Percentiles rank a stretch among this genome's conserved stretches.
Conservation (phyloP, 2,329 filamentous ascomycete genomes). For the Elsinoe australis region DNA sequence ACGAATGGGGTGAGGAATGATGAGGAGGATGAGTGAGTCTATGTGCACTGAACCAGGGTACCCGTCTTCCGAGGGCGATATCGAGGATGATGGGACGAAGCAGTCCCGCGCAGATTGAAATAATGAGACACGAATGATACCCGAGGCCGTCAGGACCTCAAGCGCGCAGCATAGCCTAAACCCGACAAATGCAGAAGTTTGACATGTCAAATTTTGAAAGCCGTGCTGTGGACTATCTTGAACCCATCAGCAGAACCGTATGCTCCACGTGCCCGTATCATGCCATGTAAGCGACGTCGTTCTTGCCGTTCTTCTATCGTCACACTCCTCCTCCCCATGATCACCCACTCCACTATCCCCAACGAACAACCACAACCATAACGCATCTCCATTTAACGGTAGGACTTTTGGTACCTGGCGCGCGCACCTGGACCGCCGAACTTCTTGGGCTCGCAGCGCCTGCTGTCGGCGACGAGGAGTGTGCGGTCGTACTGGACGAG, state of each 20-base stretch:
- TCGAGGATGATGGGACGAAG: too few relatives aligned
- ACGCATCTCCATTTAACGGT: slow-evolving; percentile 63
- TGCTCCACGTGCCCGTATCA: slow-evolving; percentile 17
- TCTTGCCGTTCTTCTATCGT: not conserved
- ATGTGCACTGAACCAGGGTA: too few relatives aligned
- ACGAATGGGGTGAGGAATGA: slow-evolving; percentile 20
- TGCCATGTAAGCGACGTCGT: slow-evolving; percentile 8
- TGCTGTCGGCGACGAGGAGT: slow-evolving; percentile 97
- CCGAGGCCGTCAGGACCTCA: slow-evolving; percentile 10
- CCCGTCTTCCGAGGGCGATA: too few relatives aligned
- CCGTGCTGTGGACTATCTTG: slow-evolving; percentile 17
- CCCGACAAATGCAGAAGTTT: not conserved
- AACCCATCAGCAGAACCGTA: slow-evolving; percentile 17
- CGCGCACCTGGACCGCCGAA: slow-evolving; percentile 89
- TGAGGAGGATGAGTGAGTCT: slow-evolving; percentile 17
- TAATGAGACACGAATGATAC: too few relatives aligned
- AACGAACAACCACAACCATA: slow-evolving; percentile 18
- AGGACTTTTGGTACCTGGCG: slow-evolving; percentile 97
- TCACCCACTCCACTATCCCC: slow-evolving; percentile 11
- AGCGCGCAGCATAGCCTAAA: not conserved
- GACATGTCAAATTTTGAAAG: slow-evolving; percentile 18
- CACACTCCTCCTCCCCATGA: slow-evolving; percentile 4
- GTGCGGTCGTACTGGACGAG: slow-evolving; percentile 94
- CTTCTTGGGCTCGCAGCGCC: slow-evolving; percentile 99
- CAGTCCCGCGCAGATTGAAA: too few relatives aligned